Conservation (phyloP, 176 grass and related monocot genomes). For the Thalia dealbata region DNA sequence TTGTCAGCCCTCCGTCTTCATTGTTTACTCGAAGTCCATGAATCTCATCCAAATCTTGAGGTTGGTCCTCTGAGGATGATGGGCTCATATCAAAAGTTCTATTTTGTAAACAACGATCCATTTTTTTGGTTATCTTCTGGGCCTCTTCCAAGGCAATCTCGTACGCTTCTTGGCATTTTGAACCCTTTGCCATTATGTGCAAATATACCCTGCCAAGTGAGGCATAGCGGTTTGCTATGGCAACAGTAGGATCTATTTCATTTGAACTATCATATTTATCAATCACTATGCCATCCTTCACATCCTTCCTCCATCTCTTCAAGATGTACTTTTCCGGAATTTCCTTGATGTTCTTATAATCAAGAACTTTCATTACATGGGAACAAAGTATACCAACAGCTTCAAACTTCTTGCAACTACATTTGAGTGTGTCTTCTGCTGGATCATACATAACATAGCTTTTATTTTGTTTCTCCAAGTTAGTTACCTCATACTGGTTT, state of each 20-base stretch:
- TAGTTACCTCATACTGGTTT: constrained; percentile 24
- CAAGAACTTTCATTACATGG: constrained; percentile 33
- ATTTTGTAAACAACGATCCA: constrained; percentile 25
- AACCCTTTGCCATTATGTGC: constrained; percentile 27
- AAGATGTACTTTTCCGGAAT: constrained; percentile 40
- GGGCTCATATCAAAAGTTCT: constrained; percentile 5
- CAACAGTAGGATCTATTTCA: constrained; percentile 33
- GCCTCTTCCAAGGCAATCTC: constrained; percentile 27
- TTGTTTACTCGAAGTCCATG: constrained; percentile 10
- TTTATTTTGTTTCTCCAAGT: constrained; percentile 30
- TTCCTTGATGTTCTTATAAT: constrained; percentile 40
- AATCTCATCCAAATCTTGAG: constrained; percentile 6
- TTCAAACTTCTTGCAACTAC: constrained; percentile 36
- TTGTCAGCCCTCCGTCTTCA: constrained; percentile 10
- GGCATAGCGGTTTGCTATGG: constrained; percentile 23
- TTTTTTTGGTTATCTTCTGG: constrained; percentile 19
- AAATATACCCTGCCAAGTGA: constrained; percentile 25
- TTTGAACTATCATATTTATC: constrained; percentile 22
- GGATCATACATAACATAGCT: constrained; percentile 28
- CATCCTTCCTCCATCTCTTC: constrained; percentile 30
- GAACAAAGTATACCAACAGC: constrained; percentile 29
- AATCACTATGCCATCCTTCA: constrained; percentile 11
- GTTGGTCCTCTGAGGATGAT: constrained; percentile 19
- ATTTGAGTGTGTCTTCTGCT: constrained; percentile 17
- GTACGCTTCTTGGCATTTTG: constrained; percentile 31